Base-by-base conservation (phyloP, 257 asterid genomes). In the Haberlea rhodopensis region DNA sequence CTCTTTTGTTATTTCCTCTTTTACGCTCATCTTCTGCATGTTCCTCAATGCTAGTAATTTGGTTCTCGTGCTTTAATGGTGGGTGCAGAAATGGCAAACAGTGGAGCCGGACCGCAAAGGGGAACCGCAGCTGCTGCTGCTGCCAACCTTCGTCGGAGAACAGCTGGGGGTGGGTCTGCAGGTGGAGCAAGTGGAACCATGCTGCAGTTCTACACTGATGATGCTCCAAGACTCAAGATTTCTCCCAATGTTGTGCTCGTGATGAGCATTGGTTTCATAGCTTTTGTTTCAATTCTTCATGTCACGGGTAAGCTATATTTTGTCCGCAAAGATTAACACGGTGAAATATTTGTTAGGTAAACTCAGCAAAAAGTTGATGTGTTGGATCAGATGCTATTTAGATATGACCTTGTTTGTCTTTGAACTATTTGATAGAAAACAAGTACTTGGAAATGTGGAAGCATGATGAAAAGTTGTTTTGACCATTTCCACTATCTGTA, bases 51-150 rank as follows among this genome's bases (percentile, higher is more conserved):
- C n/a, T n/a, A n/a, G n/a, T n/a, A n/a, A n/a, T n/a, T 31, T 31
- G 37, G 37, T 6, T 31, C 45, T 8, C 45, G 3, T 34, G 45
- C 43, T 32, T 32, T 11, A 32, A 7, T 32, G 43, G 40, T 28
- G 9, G 34, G 25, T 78, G 70, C 70, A 79, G 87, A 70, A 65
- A 84, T 84, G 90, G 87, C 87, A 53, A 72, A 63, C 11, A 82
- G 82, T 82, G 91, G 91, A 68, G 86, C 70, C 16, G 82, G 73
- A 60, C 91, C 86, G 45, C 88, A 82, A 70, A 76, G 91, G 71
- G 91, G 91, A 78, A 79, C 81, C 24, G 88, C 91, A 63, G 88
- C 91, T 0, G n/a, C n/a, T n/a, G 82, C 91, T 0, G 91, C 88
- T 13, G 89, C 89, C 23, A 83, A 83, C 69, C 82, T 84, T 5